Evolutionary conservation across 768 basidiomycete species (phyloP).

Genomic region (Termitomyces sp.): DNA sequence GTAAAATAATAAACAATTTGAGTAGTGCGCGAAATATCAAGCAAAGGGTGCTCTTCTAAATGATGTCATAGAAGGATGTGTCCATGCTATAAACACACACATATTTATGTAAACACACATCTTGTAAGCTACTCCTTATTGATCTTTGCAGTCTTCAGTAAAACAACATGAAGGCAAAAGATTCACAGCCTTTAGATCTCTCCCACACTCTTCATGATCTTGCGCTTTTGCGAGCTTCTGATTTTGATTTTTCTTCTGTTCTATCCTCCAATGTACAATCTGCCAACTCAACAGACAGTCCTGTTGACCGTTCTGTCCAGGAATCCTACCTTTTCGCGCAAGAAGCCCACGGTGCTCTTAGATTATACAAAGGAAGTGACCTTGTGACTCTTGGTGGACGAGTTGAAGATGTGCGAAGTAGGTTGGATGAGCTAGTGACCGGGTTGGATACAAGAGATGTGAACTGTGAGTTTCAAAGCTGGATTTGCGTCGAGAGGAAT

Average conservation of each 20-base stretch:
- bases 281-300: constrained; percentile 10
- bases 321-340: constrained; percentile 55
- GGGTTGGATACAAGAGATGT: constrained; percentile 19
- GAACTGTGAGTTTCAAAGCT: constrained; percentile 5
- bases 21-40: background rate
- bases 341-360: constrained; percentile 53
- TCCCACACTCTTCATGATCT: constrained; percentile 64
- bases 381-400: constrained; percentile 45
- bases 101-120: background rate
- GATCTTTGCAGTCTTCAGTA: background rate
- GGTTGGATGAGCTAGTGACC: constrained; percentile 48
- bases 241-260: constrained; percentile 26
- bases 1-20: background rate
- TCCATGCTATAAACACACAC: no score
- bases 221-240: constrained; percentile 60
- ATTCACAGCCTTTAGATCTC: constrained; percentile 47
- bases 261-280: constrained; percentile 13
- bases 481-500: background rate
- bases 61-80: background rate
- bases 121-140: no score
- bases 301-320: constrained; percentile 34
- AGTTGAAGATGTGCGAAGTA: constrained; percentile 49
- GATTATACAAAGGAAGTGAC: constrained; percentile 43
- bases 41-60: background rate
- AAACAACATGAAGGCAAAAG: constrained; percentile 19